Conservation (phyloP, 208 protist species). For the Acanthamoeba healyi region DNA sequence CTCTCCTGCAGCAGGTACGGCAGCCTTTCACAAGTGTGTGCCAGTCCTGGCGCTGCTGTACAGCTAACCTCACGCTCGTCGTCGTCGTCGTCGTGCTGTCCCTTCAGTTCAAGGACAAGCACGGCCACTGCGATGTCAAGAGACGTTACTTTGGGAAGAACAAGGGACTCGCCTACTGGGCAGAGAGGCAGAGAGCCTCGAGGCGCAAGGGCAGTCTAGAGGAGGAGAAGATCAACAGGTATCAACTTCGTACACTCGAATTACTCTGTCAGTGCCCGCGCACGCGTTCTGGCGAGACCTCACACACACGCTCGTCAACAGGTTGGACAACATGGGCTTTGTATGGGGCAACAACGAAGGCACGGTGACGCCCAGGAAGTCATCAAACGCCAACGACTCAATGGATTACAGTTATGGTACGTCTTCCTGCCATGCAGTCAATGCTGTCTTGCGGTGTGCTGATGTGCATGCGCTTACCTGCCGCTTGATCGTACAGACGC, state of each 20-base stretch:
- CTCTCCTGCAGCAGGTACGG: slow-evolving; percentile 14
- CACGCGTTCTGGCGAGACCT: not conserved
- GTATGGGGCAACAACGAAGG: slow-evolving; percentile 38
- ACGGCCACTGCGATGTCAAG: slow-evolving; percentile 46
- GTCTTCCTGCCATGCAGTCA: no score
- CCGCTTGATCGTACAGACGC: not conserved
- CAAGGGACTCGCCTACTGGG: slow-evolving; percentile 40
- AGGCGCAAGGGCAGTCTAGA: slow-evolving; percentile 19
- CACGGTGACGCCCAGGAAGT: not conserved
- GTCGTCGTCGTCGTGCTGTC: not conserved
- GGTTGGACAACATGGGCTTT: slow-evolving; percentile 26
- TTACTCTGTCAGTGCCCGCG: not conserved
- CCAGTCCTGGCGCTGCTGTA: no score
- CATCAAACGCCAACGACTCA: not conserved
- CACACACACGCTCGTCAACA: no score
- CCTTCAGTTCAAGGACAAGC: slow-evolving; percentile 53
- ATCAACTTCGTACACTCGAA: no score
- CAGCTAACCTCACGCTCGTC: not conserved
- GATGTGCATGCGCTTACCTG: no score
- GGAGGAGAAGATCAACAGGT: slow-evolving; percentile 28
- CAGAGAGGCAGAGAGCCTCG: not conserved
- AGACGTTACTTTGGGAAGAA: slow-evolving; percentile 45
- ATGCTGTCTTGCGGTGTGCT: not conserved
- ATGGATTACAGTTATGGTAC: slow-evolving; percentile 34
- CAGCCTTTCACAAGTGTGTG: no score